phyloP scores from a whole-genome alignment of 305 asterid genomes.

The Fraxinus dipetala region DNA sequence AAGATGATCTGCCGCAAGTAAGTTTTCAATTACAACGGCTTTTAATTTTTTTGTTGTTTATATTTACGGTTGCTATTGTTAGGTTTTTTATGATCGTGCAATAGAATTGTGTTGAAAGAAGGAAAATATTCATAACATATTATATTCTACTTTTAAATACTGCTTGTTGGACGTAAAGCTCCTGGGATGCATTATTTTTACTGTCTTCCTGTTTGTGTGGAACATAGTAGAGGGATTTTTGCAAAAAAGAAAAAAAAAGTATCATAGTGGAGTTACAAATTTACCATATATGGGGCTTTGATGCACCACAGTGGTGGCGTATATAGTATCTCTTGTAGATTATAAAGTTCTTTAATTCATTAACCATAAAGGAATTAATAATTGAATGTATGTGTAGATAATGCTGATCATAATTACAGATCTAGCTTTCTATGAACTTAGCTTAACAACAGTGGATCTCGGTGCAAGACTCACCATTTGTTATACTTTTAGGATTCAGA shows the following conservation, averaged over 20 bases:
- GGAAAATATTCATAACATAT: neutral
- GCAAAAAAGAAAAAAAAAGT: neutral
- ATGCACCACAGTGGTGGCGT: neutral
- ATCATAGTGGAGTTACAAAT: neutral
- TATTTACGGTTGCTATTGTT: neutral
- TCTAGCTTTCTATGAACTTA: neutral
- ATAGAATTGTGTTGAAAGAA: neutral
- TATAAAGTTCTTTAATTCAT: neutral
- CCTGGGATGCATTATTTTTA: neutral
- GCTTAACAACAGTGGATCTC: neutral
- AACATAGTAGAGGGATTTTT: neutral
- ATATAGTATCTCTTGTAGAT: neutral
- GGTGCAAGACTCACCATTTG: neutral
- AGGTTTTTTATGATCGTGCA: neutral
- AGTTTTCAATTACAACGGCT: neutral
- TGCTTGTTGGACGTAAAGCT: neutral
- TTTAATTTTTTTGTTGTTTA: neutral
- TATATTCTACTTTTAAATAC: neutral
- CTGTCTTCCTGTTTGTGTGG: neutral
- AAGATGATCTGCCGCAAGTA: conserved; percentile 74
- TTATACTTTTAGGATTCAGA: neutral
- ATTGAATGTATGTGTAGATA: neutral
- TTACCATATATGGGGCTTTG: neutral
- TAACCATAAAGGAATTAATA: neutral
- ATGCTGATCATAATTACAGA: neutral